These are phyloP conservation scores for Tetrahymena malaccensis DNA, from an alignment of 73 alveolate species.

Conservation along the genomic window DNA sequence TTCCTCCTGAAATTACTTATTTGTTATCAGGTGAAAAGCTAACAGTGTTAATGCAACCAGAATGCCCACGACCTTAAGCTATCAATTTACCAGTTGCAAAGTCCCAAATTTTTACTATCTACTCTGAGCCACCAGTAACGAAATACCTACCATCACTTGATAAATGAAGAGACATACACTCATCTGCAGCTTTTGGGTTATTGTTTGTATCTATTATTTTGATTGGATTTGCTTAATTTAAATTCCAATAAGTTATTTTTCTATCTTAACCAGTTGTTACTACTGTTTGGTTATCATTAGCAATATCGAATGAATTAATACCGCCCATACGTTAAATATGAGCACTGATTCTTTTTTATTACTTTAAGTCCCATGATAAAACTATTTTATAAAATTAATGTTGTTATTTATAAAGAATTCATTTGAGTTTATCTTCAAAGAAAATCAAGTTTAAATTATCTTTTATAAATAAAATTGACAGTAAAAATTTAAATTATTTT, in stretches of 20 bases:
- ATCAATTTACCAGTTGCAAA: slow-evolving; percentile 44
- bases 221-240: slow-evolving; percentile 77
- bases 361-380: slow-evolving; percentile 81
- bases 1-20: slow-evolving; percentile 66
- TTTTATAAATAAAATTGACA: no score
- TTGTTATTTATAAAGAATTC: neutral
- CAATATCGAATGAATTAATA: slow-evolving; percentile 72
- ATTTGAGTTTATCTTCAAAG: neutral
- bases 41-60: slow-evolving; percentile 59
- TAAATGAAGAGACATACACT: slow-evolving; percentile 68
- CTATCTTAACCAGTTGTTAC: slow-evolving; percentile 91
- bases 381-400: neutral
- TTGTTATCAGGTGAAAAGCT: slow-evolving; percentile 71
- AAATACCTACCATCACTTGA: slow-evolving; percentile 70
- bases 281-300: slow-evolving; percentile 68
- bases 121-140: slow-evolving; percentile 78
- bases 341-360: slow-evolving; percentile 89
- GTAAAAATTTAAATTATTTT: no score
- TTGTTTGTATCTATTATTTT: slow-evolving; percentile 58
- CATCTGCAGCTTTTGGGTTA: slow-evolving; percentile 82
- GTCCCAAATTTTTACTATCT: slow-evolving; percentile 71
- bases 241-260: slow-evolving; percentile 90
- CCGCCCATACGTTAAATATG: slow-evolving; percentile 95
- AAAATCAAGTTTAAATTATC: no score
- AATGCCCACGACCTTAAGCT: slow-evolving; percentile 74